These are phyloP conservation scores for Vicia sativa DNA, from an alignment of 306 rosid genomes.

Conservation along the genomic window DNA sequence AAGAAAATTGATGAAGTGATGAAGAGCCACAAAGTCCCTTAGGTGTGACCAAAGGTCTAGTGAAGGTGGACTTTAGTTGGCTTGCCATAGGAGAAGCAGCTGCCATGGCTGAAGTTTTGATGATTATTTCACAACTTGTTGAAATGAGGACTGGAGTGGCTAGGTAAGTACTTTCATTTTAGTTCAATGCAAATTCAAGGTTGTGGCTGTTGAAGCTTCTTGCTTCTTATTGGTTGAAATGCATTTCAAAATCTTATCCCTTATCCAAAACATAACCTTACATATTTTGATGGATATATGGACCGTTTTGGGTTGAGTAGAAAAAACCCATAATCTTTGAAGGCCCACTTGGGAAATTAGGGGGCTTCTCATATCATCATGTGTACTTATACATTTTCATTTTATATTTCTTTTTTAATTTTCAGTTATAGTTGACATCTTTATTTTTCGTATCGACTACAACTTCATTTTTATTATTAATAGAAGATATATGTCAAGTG, in stretches of 20 bases:
- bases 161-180: slow-evolving; percentile 46
- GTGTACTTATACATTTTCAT: no score
- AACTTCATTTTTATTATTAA: no score
- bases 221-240: slow-evolving; percentile 58
- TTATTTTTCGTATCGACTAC: no score
- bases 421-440: no score
- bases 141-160: slow-evolving; percentile 28
- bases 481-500: no score
- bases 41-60: slow-evolving; percentile 66
- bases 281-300: neutral
- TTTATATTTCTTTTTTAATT: no score
- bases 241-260: slow-evolving; percentile 60
- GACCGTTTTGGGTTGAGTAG: neutral
- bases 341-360: neutral
- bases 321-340: neutral
- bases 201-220: slow-evolving; percentile 53
- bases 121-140: slow-evolving; percentile 2
- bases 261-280: slow-evolving; percentile 52
- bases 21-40: slow-evolving; percentile 72
- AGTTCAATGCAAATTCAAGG: slow-evolving; percentile 30
- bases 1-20: slow-evolving; percentile 43
- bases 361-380: no score
- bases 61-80: slow-evolving; percentile 83
- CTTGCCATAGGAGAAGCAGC: slow-evolving; percentile 83
- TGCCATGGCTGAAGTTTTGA: slow-evolving; percentile 56